Percentiles rank a stretch among this genome's conserved stretches.
Evolutionary conservation across 2,329 filamentous ascomycete genomes (phyloP).

Genomic region (Calonectria naviculata): DNA sequence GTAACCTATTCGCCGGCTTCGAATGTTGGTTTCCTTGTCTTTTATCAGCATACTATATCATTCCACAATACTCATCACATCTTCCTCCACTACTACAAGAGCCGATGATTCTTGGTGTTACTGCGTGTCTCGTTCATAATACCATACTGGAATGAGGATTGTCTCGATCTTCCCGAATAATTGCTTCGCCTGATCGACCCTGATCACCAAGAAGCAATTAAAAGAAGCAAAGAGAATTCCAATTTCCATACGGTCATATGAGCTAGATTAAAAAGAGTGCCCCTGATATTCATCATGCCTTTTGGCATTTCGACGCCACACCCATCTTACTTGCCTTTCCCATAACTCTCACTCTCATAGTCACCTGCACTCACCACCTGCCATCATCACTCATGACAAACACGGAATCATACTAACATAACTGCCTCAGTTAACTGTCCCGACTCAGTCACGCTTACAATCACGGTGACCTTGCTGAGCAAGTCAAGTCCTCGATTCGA

Average conservation of each 20-base stretch:
- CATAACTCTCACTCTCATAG: too few relatives aligned
- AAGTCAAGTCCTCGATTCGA: neutral
- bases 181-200: neutral
- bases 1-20: conserved; percentile 24
- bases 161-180: neutral
- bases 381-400: neutral
- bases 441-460: neutral
- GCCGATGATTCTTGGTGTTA: neutral
- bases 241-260: neutral
- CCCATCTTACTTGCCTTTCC: neutral
- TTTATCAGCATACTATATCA: conserved; percentile 1
- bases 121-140: neutral
- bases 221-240: neutral
- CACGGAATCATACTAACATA: conserved; percentile 7
- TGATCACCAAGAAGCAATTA: conserved; percentile 10
- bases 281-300: neutral
- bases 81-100: neutral
- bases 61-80: neutral
- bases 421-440: conserved; percentile 1
- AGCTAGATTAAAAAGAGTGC: neutral
- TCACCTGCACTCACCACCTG: neutral
- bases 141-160: neutral
- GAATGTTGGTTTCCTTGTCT: conserved; percentile 31
- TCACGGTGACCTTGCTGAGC: conserved; percentile 16
- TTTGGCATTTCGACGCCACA: neutral